These are phyloP conservation scores for Lipomyces chichibuensis DNA, from an alignment of 805 yeast genomes.

Conservation along the genomic window DNA sequence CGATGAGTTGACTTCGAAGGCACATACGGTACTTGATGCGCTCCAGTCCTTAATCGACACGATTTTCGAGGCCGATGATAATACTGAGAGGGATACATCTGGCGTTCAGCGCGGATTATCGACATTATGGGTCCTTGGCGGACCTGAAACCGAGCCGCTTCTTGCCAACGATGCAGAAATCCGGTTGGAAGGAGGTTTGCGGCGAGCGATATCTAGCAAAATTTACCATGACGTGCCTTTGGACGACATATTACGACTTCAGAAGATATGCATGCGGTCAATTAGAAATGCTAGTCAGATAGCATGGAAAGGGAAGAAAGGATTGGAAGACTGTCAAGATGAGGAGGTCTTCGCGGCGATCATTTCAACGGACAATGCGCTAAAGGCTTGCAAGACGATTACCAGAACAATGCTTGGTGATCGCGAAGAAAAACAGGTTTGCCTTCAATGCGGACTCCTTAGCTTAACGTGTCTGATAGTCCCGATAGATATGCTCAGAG, in stretches of 20 bases:
- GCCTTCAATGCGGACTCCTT: background rate
- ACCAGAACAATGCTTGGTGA: constrained; percentile 27
- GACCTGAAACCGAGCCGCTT: constrained; percentile 14
- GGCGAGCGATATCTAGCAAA: constrained; percentile 7
- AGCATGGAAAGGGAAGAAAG: constrained; percentile 16
- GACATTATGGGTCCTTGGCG: constrained; percentile 19
- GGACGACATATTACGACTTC: constrained; percentile 28
- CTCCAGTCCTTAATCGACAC: constrained; percentile 21
- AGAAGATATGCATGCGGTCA: constrained; percentile 25
- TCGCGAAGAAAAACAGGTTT: constrained; percentile 25
- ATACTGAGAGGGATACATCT: constrained; percentile 27
- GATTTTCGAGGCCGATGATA: constrained; percentile 33
- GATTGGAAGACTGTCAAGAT: background rate
- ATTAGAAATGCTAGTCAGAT: constrained; percentile 11
- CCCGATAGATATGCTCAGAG: constrained; percentile 23
- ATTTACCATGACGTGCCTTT: constrained; percentile 14
- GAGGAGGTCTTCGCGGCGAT: background rate
- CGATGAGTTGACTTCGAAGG: constrained; percentile 10
- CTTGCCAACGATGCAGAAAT: constrained; percentile 24
- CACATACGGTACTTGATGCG: constrained; percentile 3
- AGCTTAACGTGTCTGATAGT: background rate
- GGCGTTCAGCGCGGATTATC: constrained; percentile 7
- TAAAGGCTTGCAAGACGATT: constrained; percentile 25
- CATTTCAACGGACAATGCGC: constrained; percentile 17
- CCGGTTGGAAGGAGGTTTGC: constrained; percentile 21